phyloP scores from a whole-genome alignment of 1,284 basidiomycete genomes.

The Ceratobasidium sp. region DNA sequence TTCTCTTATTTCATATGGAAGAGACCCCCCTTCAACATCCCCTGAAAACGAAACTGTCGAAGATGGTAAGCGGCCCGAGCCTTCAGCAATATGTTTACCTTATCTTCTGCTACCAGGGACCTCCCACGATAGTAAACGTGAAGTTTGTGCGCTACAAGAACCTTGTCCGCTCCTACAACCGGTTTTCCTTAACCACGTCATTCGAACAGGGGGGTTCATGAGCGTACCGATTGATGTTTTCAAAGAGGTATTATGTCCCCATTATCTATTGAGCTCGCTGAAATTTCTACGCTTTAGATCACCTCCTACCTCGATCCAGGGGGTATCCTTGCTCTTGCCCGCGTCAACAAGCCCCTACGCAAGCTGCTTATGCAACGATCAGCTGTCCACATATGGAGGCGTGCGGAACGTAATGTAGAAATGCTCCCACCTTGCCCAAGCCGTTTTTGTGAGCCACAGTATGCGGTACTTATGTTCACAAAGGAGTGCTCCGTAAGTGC shows the following conservation, averaged over 20 bases:
- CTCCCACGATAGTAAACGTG: neutral
- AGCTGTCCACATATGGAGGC: conserved; percentile 36
- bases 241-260: conserved; percentile 20
- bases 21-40: conserved; percentile 3
- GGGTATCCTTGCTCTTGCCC: conserved; percentile 32
- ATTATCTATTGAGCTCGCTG: neutral
- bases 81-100: neutral
- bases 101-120: neutral
- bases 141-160: neutral
- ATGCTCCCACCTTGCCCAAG: conserved; percentile 40
- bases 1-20: neutral
- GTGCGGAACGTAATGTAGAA: conserved; percentile 30
- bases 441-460: conserved; percentile 25
- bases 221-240: conserved; percentile 29
- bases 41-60: neutral
- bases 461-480: conserved; percentile 38
- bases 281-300: conserved; percentile 6
- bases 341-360: conserved; percentile 34
- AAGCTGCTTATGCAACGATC: conserved; percentile 34
- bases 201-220: conserved; percentile 15
- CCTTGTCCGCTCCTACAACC: too few species aligned
- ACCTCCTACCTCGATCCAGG: conserved; percentile 20
- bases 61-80: conserved; percentile 15
- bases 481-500: conserved; percentile 38
- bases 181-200: neutral